A percentile compares a stretch with the other conserved stretches of the same genome.
Conservation (phyloP, 306 rosid genomes). For the Bauhinia variegata region DNA sequence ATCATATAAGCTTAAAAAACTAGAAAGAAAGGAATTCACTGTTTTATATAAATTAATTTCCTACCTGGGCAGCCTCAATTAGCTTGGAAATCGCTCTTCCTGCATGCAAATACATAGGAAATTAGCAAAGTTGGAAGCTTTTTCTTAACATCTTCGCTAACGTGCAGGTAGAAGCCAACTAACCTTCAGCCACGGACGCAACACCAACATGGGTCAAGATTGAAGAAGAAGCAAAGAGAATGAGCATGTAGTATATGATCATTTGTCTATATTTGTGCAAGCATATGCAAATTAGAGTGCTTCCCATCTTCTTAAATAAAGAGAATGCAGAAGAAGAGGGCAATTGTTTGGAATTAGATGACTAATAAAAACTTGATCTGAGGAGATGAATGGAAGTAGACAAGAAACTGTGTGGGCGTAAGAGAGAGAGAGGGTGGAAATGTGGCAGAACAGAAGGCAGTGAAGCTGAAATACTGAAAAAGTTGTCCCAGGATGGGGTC, state of each 20-base stretch:
- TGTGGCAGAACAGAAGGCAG: slow-evolving; percentile 49
- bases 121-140: slow-evolving; percentile 15
- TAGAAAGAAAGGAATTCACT: background rate
- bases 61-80: slow-evolving; percentile 45
- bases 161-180: background rate
- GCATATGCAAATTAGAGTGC: slow-evolving; percentile 45
- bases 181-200: slow-evolving; percentile 70
- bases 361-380: slow-evolving; percentile 41
- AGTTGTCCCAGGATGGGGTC: slow-evolving; percentile 43
- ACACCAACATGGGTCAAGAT: slow-evolving; percentile 32
- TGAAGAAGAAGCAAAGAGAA: slow-evolving; percentile 55
- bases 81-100: slow-evolving; percentile 59
- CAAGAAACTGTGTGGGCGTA: slow-evolving; percentile 17
- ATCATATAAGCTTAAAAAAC: background rate
- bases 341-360: slow-evolving; percentile 38
- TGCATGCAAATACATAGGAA: slow-evolving; percentile 37
- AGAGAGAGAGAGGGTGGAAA: slow-evolving; percentile 18
- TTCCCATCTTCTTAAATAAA: slow-evolving; percentile 54
- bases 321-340: slow-evolving; percentile 36
- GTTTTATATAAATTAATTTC: slow-evolving; percentile 12
- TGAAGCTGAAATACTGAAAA: slow-evolving; percentile 49
- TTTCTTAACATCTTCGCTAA: background rate
- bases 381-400: slow-evolving; percentile 33
- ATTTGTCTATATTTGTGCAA: slow-evolving; percentile 46
- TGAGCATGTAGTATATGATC: slow-evolving; percentile 38